Conservation (phyloP, 305 asterid genomes). For the Striga hermonthica region DNA sequence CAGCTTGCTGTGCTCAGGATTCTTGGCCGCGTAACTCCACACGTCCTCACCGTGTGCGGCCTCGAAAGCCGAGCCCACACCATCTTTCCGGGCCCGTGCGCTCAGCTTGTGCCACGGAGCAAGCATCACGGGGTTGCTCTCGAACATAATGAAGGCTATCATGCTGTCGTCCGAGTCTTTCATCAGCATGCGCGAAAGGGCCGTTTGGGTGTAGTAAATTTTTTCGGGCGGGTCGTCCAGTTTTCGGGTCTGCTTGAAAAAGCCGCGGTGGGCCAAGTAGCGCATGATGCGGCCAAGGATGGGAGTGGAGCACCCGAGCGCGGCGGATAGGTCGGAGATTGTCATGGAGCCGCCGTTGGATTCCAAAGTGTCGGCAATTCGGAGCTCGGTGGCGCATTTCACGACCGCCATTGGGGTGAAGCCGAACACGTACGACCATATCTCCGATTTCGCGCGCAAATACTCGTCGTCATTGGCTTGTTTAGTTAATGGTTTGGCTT, state of each 20-base stretch:
- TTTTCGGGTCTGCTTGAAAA: constrained; percentile 38
- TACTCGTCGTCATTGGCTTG: constrained; percentile 26
- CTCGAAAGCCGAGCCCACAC: constrained; percentile 34
- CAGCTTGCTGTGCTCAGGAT: constrained; percentile 46
- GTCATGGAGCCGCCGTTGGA: constrained; percentile 41
- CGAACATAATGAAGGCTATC: constrained; percentile 50
- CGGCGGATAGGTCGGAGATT: constrained; percentile 42
- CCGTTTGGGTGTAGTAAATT: constrained; percentile 43
- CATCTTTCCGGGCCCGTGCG: constrained; percentile 24
- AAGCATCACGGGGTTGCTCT: constrained; percentile 60
- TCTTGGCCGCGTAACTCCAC: constrained; percentile 42
- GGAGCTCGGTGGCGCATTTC: constrained; percentile 65
- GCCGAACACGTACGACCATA: constrained; percentile 60
- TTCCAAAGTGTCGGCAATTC: constrained; percentile 59
- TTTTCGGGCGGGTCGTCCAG: background rate
- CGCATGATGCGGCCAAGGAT: constrained; percentile 63
- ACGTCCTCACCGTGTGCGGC: constrained; percentile 46
- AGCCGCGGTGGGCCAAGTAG: constrained; percentile 48
- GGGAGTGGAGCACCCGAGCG: constrained; percentile 49
- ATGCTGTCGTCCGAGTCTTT: constrained; percentile 36
- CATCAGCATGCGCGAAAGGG: constrained; percentile 50
- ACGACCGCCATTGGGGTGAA: constrained; percentile 68
- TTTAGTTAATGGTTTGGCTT: background rate
- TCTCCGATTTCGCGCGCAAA: constrained; percentile 38
- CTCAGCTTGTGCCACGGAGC: constrained; percentile 64